Percentiles rank a stretch among this genome's conserved stretches.
Evolutionary conservation across 75 land plant species (phyloP).

Genomic region (Sequoia sempervirens): DNA sequence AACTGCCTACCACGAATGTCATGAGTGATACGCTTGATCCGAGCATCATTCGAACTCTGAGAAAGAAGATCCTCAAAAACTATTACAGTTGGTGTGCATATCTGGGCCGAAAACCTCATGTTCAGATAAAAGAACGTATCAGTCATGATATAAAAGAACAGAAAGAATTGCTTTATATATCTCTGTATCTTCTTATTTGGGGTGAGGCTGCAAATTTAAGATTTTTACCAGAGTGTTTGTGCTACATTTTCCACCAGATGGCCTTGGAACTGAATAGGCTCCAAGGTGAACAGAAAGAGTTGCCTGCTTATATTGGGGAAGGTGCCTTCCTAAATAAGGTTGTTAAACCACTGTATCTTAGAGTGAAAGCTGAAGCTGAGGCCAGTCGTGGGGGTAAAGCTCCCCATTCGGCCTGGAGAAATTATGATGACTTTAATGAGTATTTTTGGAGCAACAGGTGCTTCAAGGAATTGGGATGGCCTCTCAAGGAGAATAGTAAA

Average conservation of each 20-base stretch:
- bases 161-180: slow-evolving; percentile 61
- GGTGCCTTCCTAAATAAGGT: slow-evolving; percentile 58
- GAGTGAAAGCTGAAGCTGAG: slow-evolving; percentile 57
- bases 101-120: slow-evolving; percentile 11
- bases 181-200: slow-evolving; percentile 80
- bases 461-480: slow-evolving; percentile 16
- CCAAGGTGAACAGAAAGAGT: slow-evolving; percentile 28
- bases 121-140: neutral
- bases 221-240: slow-evolving; percentile 77
- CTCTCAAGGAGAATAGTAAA: slow-evolving; percentile 7
- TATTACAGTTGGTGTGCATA: slow-evolving; percentile 25
- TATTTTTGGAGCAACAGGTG: slow-evolving; percentile 60
- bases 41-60: slow-evolving; percentile 9
- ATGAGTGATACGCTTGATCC: neutral
- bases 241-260: slow-evolving; percentile 82
- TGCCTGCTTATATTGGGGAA: slow-evolving; percentile 43
- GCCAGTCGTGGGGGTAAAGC: slow-evolving; percentile 68
- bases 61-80: slow-evolving; percentile 24
- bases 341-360: slow-evolving; percentile 62
- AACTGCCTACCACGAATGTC: slow-evolving; percentile 8
- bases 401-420: slow-evolving; percentile 90
- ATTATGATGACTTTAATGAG: slow-evolving; percentile 95
- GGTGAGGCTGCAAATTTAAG: slow-evolving; percentile 86
- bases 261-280: slow-evolving; percentile 60
- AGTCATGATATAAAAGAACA: slow-evolving; percentile 16